Evolutionary conservation across 495 filamentous ascomycete genomes (phyloP).

Genomic region (Trypethelium eluteriae): DNA sequence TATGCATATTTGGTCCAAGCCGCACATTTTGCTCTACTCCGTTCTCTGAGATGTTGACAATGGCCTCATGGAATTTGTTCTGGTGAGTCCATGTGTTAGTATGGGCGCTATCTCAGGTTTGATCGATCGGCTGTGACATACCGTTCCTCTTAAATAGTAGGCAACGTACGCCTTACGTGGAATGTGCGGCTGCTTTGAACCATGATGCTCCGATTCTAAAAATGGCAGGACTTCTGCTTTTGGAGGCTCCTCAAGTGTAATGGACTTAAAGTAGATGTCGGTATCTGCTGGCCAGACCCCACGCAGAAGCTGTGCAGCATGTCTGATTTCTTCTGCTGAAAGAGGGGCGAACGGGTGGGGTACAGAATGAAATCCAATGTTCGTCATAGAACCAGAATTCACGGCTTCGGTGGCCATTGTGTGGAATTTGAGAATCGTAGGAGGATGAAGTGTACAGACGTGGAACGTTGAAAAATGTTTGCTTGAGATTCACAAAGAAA

Average conservation of each 20-base stretch:
- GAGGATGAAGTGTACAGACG: neutral
- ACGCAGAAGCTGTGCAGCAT: conserved; percentile 39
- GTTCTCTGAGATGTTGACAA: conserved; percentile 48
- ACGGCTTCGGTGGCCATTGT: conserved; percentile 19
- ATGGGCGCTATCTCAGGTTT: neutral
- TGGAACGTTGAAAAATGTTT: no score
- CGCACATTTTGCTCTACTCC: conserved; percentile 53
- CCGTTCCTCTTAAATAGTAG: conserved; percentile 59
- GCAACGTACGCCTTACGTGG: conserved; percentile 50
- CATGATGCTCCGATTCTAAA: conserved; percentile 39
- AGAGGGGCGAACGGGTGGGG: conserved; percentile 55
- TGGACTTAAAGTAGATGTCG: conserved; percentile 55
- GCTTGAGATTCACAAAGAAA: no score
- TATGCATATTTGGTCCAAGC: conserved; percentile 50
- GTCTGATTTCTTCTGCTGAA: conserved; percentile 48
- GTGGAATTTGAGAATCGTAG: neutral
- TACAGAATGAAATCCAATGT: conserved; percentile 15
- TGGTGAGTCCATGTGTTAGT: conserved; percentile 22
- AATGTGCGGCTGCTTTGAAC: conserved; percentile 36
- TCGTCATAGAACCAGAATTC: conserved; percentile 14
- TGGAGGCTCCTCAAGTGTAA: conserved; percentile 58
- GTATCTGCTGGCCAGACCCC: conserved; percentile 44
- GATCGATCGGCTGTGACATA: conserved; percentile 28
- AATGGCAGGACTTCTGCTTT: conserved; percentile 53
- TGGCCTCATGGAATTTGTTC: conserved; percentile 61